Evolutionary conservation across 2,329 filamentous ascomycete genomes (phyloP), one percentile per base, ranked within the genome.

Genomic region (Fusarium sulawesiense): DNA sequence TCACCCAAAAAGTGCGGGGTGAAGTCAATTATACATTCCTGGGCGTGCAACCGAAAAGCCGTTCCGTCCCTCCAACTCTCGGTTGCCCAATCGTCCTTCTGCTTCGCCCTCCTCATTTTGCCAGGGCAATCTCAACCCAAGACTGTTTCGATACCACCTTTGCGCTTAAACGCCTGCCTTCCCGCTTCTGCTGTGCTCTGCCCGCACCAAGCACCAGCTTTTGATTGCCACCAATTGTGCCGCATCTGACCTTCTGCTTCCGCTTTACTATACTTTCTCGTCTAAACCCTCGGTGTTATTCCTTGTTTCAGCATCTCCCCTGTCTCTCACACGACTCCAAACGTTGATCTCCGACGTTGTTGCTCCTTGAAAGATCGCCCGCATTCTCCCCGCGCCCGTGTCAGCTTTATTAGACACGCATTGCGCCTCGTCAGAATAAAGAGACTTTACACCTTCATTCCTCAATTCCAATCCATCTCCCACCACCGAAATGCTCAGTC

Each of bases 401-500:
- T 71, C 64, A 62, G 47, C 50, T 71, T 65, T 60, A 45, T 55
- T 47, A 49, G 56, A 66, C 68, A 72, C 68, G 45, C 56, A 55
- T 66, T 67, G 57, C 65, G 64, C 68, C 56, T 42, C 47, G 27
- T 40, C 40, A 45, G 14, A 20, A 14, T 50, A 37, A 53, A 40
- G 48, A 67, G 34, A 70, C 65, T 63, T 68, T 68, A 21, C 56
- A 37, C 56, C 47, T 63, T 48, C 48, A 65, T 51, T 55, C 20
- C 57, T 60, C 64, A 64, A 45, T 40, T 29, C 44, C 34, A 37
- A 37, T 5, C 44, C 63, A 62, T 60, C 60, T 74, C 65, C 73
- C 74, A 58, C 29, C 54, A 50, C 66, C 75, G 77, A 67, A 66
- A 87, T 87, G 86, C 78, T 87, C 73, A 82, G 82, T 68, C 83